Percentiles rank a stretch among this genome's conserved stretches.
phyloP scores from a whole-genome alignment of 1,139 yeast species.

The Chernovozyma aurita region DNA sequence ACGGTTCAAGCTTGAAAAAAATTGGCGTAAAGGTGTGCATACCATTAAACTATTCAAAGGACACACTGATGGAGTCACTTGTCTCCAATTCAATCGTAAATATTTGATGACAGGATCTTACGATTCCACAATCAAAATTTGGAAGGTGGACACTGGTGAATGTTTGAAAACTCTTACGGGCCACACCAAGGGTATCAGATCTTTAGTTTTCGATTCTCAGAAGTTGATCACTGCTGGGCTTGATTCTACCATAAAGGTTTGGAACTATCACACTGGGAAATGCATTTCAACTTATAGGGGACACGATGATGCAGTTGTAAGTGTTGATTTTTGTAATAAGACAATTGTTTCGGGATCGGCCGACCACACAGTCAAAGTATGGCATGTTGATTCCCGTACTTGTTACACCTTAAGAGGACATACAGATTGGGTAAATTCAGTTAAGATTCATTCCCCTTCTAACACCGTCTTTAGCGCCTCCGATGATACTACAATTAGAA shows the following conservation, averaged over 20 bases:
- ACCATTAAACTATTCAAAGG: conserved; percentile 65
- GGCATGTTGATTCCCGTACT: conserved; percentile 93
- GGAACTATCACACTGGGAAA: conserved; percentile 94
- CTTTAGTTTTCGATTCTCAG: conserved; percentile 80
- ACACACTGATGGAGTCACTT: conserved; percentile 83
- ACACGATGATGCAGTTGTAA: conserved; percentile 79
- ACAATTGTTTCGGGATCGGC: conserved; percentile 92
- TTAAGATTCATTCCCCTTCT: conserved; percentile 76
- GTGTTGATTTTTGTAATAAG: conserved; percentile 75
- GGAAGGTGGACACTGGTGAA: conserved; percentile 82
- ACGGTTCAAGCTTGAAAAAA: conserved; percentile 82
- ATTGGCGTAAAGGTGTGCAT: conserved; percentile 87
- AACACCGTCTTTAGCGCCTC: conserved; percentile 81
- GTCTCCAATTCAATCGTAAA: conserved; percentile 75
- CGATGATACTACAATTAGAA: conserved; percentile 86
- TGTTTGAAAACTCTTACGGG: conserved; percentile 75
- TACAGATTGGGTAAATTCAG: conserved; percentile 86
- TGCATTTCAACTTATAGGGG: conserved; percentile 93
- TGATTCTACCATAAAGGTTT: conserved; percentile 87
- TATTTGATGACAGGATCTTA: conserved; percentile 86
- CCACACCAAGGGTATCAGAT: conserved; percentile 79
- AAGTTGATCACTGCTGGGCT: conserved; percentile 89
- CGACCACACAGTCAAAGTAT: conserved; percentile 84
- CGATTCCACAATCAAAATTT: conserved; percentile 81
- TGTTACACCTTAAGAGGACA: conserved; percentile 93